Conservation (phyloP, 2,329 filamentous ascomycete genomes). For the Cytospora piceae region DNA sequence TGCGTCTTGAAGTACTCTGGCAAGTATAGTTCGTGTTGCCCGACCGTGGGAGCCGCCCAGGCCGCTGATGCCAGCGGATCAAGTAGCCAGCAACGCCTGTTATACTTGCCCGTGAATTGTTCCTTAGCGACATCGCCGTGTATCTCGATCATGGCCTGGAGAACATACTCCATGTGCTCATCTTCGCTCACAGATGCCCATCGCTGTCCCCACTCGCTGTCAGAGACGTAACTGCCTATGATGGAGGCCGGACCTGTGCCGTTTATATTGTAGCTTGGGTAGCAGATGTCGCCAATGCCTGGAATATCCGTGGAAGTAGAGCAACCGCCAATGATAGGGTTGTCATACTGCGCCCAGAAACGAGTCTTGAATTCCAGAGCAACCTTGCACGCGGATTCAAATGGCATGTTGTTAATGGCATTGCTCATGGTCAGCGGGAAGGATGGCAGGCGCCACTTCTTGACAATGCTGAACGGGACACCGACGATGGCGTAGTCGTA, state of each 20-base stretch:
- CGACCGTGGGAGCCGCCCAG: constrained; percentile 64
- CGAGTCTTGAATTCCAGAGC: constrained; percentile 70
- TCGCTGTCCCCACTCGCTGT: constrained; percentile 42
- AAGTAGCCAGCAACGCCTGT: constrained; percentile 67
- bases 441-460: constrained; percentile 58
- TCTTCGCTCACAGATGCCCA: constrained; percentile 55
- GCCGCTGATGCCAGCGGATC: constrained; percentile 65
- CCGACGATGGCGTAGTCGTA: constrained; percentile 70
- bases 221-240: constrained; percentile 61
- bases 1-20: constrained; percentile 76
- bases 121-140: constrained; percentile 63
- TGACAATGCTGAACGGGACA: constrained; percentile 66
- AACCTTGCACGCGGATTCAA: constrained; percentile 57
- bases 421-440: constrained; percentile 48
- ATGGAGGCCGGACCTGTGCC: constrained; percentile 59
- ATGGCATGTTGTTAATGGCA: constrained; percentile 52
- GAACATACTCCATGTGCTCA: constrained; percentile 65
- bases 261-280: constrained; percentile 67
- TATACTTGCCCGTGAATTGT: constrained; percentile 67
- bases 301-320: constrained; percentile 60
- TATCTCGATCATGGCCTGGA: constrained; percentile 69
- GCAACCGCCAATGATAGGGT: constrained; percentile 67
- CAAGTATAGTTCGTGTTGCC: constrained; percentile 71
- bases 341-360: constrained; percentile 57
- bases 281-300: constrained; percentile 65